Evolutionary conservation across 345 rosid genomes (phyloP).

Genomic region (Populus tremula): DNA sequence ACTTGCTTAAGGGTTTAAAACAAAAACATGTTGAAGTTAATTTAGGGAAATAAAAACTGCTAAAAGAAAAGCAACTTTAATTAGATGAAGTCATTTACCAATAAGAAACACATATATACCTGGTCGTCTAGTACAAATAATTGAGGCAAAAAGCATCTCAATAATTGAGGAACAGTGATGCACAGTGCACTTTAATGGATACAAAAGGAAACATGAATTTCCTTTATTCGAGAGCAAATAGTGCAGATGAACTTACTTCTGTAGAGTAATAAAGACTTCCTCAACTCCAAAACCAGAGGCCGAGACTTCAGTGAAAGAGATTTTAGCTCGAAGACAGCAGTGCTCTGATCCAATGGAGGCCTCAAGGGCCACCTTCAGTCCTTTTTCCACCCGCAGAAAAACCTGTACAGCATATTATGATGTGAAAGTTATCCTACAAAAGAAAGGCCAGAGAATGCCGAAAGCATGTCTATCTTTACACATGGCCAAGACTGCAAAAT

Average conservation of each 20-base stretch:
- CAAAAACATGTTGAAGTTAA: background rate
- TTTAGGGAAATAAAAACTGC: no score
- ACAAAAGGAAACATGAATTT: background rate
- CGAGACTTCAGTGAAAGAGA: background rate
- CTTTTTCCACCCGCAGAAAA: constrained; percentile 18
- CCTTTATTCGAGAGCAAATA: background rate
- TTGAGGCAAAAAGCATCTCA: constrained; percentile 28
- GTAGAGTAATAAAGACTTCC: background rate
- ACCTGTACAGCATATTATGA: constrained; percentile 10
- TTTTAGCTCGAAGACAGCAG: constrained; percentile 7
- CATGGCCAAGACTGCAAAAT: constrained; percentile 20
- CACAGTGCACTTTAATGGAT: background rate
- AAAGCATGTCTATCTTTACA: constrained; percentile 36
- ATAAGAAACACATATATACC: background rate
- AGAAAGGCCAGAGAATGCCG: constrained; percentile 38
- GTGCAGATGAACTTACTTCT: background rate
- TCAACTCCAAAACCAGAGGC: constrained; percentile 6
- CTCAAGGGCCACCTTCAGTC: constrained; percentile 13
- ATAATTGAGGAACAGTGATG: constrained; percentile 25
- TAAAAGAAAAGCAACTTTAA: background rate
- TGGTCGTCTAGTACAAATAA: background rate
- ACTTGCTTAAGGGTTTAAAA: background rate
- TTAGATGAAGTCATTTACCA: background rate
- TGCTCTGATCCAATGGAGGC: constrained; percentile 10
- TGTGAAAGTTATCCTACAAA: background rate